These are phyloP conservation scores for Macrolepiota fuliginosa DNA, from an alignment of 768 basidiomycete species.

Conservation along the genomic window DNA sequence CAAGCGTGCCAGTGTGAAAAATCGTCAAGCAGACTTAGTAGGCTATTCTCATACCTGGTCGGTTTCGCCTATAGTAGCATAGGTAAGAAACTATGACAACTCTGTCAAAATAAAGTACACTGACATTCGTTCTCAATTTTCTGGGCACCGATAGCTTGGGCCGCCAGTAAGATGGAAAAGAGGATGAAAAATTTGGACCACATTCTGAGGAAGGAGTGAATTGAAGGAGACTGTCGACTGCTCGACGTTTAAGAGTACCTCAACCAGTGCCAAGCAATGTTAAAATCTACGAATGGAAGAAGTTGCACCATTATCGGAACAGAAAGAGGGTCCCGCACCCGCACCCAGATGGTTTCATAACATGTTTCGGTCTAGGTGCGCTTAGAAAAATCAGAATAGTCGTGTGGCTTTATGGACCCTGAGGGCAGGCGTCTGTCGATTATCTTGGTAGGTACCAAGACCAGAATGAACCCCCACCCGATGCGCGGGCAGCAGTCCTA, in stretches of 20 bases:
- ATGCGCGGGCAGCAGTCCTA: no score
- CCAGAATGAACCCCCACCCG: no score
- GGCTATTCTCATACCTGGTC: constrained; percentile 3
- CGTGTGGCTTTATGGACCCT: background rate
- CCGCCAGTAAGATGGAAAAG: background rate
- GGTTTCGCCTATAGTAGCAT: background rate
- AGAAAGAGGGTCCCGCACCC: no score
- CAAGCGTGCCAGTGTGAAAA: background rate
- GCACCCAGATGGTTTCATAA: no score
- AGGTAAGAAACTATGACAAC: no score
- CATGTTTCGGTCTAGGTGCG: no score
- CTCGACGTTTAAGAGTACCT: no score
- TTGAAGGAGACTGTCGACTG: no score
- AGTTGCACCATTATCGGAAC: no score
- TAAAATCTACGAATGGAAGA: no score
- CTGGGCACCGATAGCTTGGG: background rate
- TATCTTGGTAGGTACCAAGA: no score
- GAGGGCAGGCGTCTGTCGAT: background rate
- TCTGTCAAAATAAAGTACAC: background rate
- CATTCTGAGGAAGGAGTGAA: background rate
- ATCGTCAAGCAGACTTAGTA: background rate
- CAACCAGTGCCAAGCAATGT: no score
- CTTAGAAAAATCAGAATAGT: background rate
- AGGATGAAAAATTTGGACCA: background rate
- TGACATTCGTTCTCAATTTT: background rate